Evolutionary conservation across 2,329 filamentous ascomycete genomes (phyloP).

Genomic region (Keithomyces neogunnii): DNA sequence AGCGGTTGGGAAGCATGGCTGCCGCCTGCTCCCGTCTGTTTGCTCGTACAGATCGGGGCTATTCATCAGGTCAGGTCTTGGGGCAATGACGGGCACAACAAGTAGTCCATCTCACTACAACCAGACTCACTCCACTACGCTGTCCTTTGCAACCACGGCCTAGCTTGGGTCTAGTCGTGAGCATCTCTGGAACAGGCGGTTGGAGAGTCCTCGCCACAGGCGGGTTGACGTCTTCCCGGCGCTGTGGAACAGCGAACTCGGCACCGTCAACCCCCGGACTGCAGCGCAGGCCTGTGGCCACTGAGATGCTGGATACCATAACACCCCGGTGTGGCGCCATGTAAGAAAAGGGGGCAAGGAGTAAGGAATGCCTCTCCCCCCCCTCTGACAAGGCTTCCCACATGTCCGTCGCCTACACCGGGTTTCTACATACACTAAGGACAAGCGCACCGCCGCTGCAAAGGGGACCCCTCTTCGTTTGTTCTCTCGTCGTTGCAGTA

Average conservation of each 20-base stretch:
- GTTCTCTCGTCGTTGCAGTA: constrained; percentile 27
- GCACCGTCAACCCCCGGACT: constrained; percentile 11
- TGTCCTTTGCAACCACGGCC: background rate
- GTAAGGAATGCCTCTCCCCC: background rate
- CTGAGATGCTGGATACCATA: constrained; percentile 25
- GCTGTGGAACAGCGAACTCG: constrained; percentile 15
- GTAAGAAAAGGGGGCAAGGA: background rate
- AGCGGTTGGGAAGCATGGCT: background rate
- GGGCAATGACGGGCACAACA: constrained; percentile 4
- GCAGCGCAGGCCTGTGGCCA: constrained; percentile 13
- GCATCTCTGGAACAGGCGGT: background rate
- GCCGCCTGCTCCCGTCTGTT: background rate
- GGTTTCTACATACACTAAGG: constrained; percentile 15
- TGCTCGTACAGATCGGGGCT: background rate
- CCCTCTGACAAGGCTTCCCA: background rate
- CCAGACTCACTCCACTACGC: background rate
- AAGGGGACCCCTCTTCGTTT: constrained; percentile 25
- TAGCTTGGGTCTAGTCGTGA: background rate
- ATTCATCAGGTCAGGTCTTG: background rate
- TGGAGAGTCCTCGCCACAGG: constrained; percentile 8
- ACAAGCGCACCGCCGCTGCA: constrained; percentile 25
- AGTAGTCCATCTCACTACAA: constrained; percentile 18
- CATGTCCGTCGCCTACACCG: constrained; percentile 14
- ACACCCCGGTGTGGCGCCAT: background rate
- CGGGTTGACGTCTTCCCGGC: constrained; percentile 7